Percentiles rank a stretch among this genome's conserved stretches.
Evolutionary conservation across 805 yeast species (phyloP).

Genomic region (Saccharomycopsis javanensis): DNA sequence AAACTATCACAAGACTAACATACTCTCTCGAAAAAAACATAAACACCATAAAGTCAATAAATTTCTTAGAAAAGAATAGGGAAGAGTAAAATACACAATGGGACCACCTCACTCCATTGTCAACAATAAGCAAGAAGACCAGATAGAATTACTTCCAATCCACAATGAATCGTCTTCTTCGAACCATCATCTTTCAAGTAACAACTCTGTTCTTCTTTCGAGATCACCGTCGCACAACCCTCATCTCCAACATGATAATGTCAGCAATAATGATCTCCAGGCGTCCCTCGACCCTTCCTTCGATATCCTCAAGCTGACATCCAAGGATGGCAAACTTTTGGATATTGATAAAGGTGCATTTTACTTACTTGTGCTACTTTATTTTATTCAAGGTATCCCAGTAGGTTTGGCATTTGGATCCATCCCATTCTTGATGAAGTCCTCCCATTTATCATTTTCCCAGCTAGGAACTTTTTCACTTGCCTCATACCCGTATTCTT

Average conservation of each 20-base stretch:
- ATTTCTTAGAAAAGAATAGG: not conserved
- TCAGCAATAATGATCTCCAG: not conserved
- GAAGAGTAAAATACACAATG: not conserved
- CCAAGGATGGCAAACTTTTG: conserved; percentile 7
- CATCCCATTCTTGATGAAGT: conserved; percentile 79
- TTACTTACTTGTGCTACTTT: conserved; percentile 58
- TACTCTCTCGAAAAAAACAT: too few relatives aligned
- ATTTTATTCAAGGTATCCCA: conserved; percentile 91
- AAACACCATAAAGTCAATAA: not conserved
- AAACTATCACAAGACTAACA: too few relatives aligned
- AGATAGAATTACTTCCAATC: conserved; percentile 14
- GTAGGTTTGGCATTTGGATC: conserved; percentile 94
- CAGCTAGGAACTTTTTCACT: conserved; percentile 85
- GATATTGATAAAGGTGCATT: conserved; percentile 62
- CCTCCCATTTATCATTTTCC: conserved; percentile 65
- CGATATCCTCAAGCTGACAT: not conserved
- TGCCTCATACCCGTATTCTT: conserved; percentile 90
- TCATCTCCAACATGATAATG: not conserved
- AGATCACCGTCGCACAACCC: not conserved
- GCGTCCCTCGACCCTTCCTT: not conserved
- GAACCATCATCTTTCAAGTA: not conserved
- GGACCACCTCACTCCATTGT: not conserved
- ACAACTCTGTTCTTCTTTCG: not conserved
- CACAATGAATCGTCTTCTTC: conserved; percentile 3
- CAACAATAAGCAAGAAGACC: not conserved